Evolutionary conservation across 805 yeast species (phyloP).

Genomic region (Diddensiella caesifluorescens): DNA sequence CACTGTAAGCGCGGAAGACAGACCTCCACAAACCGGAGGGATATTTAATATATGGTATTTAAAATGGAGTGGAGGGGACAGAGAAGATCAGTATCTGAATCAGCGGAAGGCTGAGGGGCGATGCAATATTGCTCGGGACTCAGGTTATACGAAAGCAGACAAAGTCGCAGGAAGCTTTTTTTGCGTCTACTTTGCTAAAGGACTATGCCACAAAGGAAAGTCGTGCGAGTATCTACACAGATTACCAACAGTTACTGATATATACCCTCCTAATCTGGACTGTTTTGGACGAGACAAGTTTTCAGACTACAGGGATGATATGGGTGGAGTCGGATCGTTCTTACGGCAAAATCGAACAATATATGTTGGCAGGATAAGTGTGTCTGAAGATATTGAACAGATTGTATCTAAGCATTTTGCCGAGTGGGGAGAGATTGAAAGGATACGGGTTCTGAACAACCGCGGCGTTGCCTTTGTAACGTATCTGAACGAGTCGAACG

Average conservation of each 20-base stretch:
- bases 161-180: slow-evolving; percentile 44
- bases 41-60: slow-evolving; percentile 84
- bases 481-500: slow-evolving; percentile 59
- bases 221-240: slow-evolving; percentile 76
- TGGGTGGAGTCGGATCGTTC: slow-evolving; percentile 90
- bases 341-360: slow-evolving; percentile 63
- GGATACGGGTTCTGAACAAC: slow-evolving; percentile 52
- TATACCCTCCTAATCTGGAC: slow-evolving; percentile 60
- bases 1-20: slow-evolving; percentile 47
- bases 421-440: slow-evolving; percentile 72
- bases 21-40: slow-evolving; percentile 76
- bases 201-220: slow-evolving; percentile 75
- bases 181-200: slow-evolving; percentile 84
- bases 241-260: slow-evolving; percentile 58
- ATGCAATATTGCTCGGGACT: slow-evolving; percentile 55
- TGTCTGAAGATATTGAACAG: slow-evolving; percentile 39
- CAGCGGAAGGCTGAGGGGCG: slow-evolving; percentile 50
- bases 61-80: slow-evolving; percentile 80
- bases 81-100: slow-evolving; percentile 33
- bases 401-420: slow-evolving; percentile 47
- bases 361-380: slow-evolving; percentile 60
- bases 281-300: slow-evolving; percentile 92
- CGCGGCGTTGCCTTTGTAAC: slow-evolving; percentile 78
- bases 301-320: slow-evolving; percentile 78
- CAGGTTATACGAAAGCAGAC: slow-evolving; percentile 73